Evolutionary conservation across 192 early-diverging fungal genomes (phyloP), one percentile per base, ranked within the genome.

Genomic region (Umbelopsis ramanniana): DNA sequence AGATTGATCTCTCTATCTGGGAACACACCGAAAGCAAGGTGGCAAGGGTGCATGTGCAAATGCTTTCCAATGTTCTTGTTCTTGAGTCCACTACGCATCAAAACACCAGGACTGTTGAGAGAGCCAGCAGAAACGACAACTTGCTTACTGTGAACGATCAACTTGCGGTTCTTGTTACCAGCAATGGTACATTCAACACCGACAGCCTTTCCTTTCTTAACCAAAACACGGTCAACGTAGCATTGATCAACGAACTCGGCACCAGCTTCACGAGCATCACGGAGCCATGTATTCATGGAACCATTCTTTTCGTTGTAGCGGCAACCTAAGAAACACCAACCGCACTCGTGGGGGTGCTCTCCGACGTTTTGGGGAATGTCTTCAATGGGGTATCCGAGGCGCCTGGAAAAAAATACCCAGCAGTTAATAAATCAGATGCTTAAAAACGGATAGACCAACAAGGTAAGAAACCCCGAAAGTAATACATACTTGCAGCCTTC

Each of bases 311-410:
- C 83, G 7, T 86, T 90, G 43, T 84, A 88, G 37, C 86, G 82
- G 70, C 93, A 94, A 14, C 93, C 93, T 26, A 90, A 86, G 23
- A 72, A 78, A 48, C 93, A 93, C 75, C 75, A 90, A 8, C 86
- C 89, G 69, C 90, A 92, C 22, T 74, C 67, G 70, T 93, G 91
- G 3, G 77, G 37, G 4, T 76, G 72, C 7, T 75, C 66, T 6
- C 76, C 84, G 12, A 86, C 86, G 78, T 93, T 93, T 83, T 94
- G 92, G 21, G 90, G 89, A 55, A 93, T 86, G 14, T 75, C 70
- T 29, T 72, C 84, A 48, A 69, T 40, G 2, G 77, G 83, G 53
- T 84, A 85, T 40, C 93, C 93, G 43, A 93, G 82, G 47, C 77
- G 75, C 63, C 75, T 79, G 54, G 3, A 37, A 67, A 77, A 23